Evolutionary conservation across 2,329 filamentous ascomycete species (phyloP).

Genomic region (Hypoxylon sp.): DNA sequence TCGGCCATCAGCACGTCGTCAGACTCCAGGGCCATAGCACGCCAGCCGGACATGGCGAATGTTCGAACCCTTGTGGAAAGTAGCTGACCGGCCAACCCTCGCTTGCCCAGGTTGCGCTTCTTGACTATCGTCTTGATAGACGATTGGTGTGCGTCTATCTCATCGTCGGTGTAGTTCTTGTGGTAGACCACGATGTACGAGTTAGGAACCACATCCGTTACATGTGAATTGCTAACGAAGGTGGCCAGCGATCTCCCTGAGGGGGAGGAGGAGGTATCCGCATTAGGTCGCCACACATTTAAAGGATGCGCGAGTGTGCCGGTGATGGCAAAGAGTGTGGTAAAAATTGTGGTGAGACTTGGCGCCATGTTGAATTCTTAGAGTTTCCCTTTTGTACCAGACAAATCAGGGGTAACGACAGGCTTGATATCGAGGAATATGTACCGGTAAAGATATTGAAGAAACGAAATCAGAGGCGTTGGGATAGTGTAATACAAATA

Average conservation of each 20-base stretch:
- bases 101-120: conserved; percentile 71
- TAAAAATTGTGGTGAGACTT: conserved; percentile 49
- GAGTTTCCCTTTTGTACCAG: conserved; percentile 46
- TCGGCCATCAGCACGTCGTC: conserved; percentile 65
- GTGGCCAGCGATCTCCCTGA: conserved; percentile 55
- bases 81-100: conserved; percentile 62
- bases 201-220: conserved; percentile 66
- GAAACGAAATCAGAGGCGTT: conserved; percentile 7
- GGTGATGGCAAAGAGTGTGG: conserved; percentile 50
- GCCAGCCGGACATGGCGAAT: conserved; percentile 66
- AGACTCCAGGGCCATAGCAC: conserved; percentile 67
- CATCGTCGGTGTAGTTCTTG: conserved; percentile 63
- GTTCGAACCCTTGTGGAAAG: conserved; percentile 64
- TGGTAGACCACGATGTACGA: conserved; percentile 78
- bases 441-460: conserved; percentile 25
- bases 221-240: conserved; percentile 66
- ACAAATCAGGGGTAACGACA: conserved; percentile 44
- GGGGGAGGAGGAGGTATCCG: conserved; percentile 18
- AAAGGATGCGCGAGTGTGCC: conserved; percentile 48
- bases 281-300: conserved; percentile 44
- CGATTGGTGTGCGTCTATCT: conserved; percentile 65
- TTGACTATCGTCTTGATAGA: conserved; percentile 64
- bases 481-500: conserved; percentile 12
- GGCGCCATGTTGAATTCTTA: conserved; percentile 51
- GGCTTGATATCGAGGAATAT: conserved; percentile 35